Base-by-base conservation (phyloP, 495 filamentous ascomycete species). In the Amphirosellinia nigrospora region DNA sequence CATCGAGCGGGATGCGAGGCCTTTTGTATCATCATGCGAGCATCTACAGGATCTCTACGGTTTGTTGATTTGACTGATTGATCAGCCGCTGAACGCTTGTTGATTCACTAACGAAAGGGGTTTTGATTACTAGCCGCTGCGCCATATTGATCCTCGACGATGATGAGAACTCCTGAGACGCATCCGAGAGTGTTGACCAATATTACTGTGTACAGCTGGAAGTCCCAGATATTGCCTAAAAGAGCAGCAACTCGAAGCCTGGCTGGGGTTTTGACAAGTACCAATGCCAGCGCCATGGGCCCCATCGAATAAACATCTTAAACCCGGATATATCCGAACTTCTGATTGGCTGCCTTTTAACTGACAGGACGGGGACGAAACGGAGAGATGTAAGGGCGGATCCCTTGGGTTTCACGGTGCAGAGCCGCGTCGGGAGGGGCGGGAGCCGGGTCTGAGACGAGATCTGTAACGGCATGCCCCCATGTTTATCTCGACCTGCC, bases 1-100 rank as follows among this genome's bases (percentile, higher is more conserved):
- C 45, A 53, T 39, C 30, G 21, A 30, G 23, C 63, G 46, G 63
- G 63, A 65, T 53, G 46, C n/a, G 28, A 28, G 32, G 23, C 36
- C 53, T 68, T 68, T 68, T 68, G 50, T 67, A 65, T 53, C 46
- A 39, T 65, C 21, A 65, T 65, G 63, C 63, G 46, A 28, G 21
- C 60, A 30, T 63, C 60, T 21, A n/a, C 21, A 16, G 36, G 36
- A 43, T 62, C 23, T 52, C 11, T 64, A 38, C 5, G 4, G 23
- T 34, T 1, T 41, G 48, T 30, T 21, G 6, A 66, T 38, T 34
- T 43, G 64, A 8, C 50, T 32, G 64, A 55, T 58, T 23, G 19
- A 43, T 43, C 46, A n/a, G 19, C 9, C 4, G 41, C 64, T 38
- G 3, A 39, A 30, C 21, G 26, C 32, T 43, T 21, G 41, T 28